phyloP scores from a whole-genome alignment of 352 stramenopile genomes.

The Peronospora belbahrii region DNA sequence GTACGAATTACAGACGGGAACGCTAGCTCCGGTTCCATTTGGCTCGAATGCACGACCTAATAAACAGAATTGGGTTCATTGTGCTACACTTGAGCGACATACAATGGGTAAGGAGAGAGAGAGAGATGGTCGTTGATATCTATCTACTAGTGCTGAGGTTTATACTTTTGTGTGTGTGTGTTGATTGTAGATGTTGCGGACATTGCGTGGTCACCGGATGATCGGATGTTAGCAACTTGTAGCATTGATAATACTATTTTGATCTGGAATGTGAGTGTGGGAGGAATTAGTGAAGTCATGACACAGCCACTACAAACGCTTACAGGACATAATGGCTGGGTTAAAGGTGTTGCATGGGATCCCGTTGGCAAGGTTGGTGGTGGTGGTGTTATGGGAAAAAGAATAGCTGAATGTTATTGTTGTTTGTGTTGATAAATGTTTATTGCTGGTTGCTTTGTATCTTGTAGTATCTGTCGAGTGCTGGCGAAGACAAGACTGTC shows the following conservation, averaged over 20 bases:
- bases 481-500: conserved; percentile 82
- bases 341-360: conserved; percentile 84
- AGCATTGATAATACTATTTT: conserved; percentile 86
- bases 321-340: conserved; percentile 74
- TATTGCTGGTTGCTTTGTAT: background rate
- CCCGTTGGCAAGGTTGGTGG: conserved; percentile 64
- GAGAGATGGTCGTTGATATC: too few species aligned
- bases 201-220: conserved; percentile 80
- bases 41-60: conserved; percentile 71
- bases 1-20: conserved; percentile 66
- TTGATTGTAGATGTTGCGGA: conserved; percentile 76
- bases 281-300: conserved; percentile 53
- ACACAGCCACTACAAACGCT: conserved; percentile 74
- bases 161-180: too few species aligned
- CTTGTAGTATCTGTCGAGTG: conserved; percentile 70
- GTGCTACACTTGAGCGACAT: conserved; percentile 72
- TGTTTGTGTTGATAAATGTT: background rate
- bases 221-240: conserved; percentile 82
- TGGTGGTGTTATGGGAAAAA: background rate
- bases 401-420: background rate
- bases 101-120: conserved; percentile 81
- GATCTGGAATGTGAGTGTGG: conserved; percentile 72
- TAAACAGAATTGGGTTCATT: conserved; percentile 81
- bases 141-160: too few species aligned
- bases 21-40: conserved; percentile 62